Percentiles rank a stretch among this genome's conserved stretches.
phyloP scores from a whole-genome alignment of 75 land plant species.

The Adiantum capillusveneris region DNA sequence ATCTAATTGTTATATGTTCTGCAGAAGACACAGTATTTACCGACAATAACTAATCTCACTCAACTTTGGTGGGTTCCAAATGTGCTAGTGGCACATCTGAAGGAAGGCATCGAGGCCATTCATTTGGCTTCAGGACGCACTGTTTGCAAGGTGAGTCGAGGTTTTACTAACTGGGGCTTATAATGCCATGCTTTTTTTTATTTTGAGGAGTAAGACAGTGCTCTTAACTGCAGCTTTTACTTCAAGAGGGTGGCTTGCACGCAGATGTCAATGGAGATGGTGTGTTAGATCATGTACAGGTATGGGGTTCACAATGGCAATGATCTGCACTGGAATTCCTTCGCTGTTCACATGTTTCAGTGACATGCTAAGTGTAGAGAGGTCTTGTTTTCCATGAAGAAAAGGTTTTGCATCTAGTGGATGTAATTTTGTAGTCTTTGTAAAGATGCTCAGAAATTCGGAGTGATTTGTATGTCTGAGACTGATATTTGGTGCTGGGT shows the following conservation, averaged over 20 bases:
- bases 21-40: slow-evolving; percentile 62
- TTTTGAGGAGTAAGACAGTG: no score
- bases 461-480: no score
- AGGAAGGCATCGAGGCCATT: slow-evolving; percentile 94
- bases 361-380: no score
- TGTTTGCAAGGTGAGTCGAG: slow-evolving; percentile 77
- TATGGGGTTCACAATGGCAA: slow-evolving; percentile 7
- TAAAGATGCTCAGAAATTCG: no score
- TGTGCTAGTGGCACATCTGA: slow-evolving; percentile 91
- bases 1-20: no score
- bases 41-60: slow-evolving; percentile 88
- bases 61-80: slow-evolving; percentile 96
- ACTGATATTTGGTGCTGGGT: no score
- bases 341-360: no score
- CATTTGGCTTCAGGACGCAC: slow-evolving; percentile 92
- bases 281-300: slow-evolving; percentile 98
- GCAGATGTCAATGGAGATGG: slow-evolving; percentile 99
- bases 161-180: background rate
- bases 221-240: slow-evolving; percentile 90
- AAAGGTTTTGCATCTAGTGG: no score
- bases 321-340: no score
- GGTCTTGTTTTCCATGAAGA: no score
- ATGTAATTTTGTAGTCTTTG: no score
- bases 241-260: slow-evolving; percentile 93
- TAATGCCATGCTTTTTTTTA: background rate